Base-by-base conservation (phyloP, 345 rosid genomes). In the Arabis alpina region DNA sequence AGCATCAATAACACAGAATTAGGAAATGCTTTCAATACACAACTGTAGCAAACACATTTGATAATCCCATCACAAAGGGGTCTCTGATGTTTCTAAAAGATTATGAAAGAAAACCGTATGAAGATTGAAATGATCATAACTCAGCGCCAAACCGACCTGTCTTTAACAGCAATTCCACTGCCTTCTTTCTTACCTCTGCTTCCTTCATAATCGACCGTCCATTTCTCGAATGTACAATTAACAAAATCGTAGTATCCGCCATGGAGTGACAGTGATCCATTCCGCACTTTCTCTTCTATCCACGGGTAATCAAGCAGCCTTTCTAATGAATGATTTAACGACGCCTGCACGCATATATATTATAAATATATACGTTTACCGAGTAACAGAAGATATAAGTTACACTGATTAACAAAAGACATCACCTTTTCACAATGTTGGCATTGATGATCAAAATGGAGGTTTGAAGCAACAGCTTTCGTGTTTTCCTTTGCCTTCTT, bases 361-460 rank as follows among this genome's bases (percentile, higher is more conserved):
- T 15, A 5, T 30, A 28, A 28, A 28, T 28, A 24, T 50, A 70
- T 68, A 30, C 50, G 66, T 42, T 58, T 66, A 73, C 14, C 1
- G 14, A 65, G 34, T 10, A 4, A 57, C 6, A 36, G 3, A 65
- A 40, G 47, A 28, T 65, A 13, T 2, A 49, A 16, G 27, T 30
- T 65, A 2, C 8, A 10, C 15, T 49, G 25, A 44, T 64, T 4
- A 36, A 40, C 47, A 73, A 51, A 66, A 45, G 11, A 54, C 24
- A 39, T 72, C 37, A 94, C 99, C 99, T 95, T 95, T 82, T 95
- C 99, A 77, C 98, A 95, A 70, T 91, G 96, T 44, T 72, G 80
- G 74, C 99, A 95, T 67, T 95, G 93, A 70, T 74, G 84, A 37
- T 95, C 99, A 68, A 95, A 92, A 76, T 73, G 83, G 51, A 87